Evolutionary conservation across 129 eudicot species (phyloP).

Genomic region (Chrysanthemum seticuspe): DNA sequence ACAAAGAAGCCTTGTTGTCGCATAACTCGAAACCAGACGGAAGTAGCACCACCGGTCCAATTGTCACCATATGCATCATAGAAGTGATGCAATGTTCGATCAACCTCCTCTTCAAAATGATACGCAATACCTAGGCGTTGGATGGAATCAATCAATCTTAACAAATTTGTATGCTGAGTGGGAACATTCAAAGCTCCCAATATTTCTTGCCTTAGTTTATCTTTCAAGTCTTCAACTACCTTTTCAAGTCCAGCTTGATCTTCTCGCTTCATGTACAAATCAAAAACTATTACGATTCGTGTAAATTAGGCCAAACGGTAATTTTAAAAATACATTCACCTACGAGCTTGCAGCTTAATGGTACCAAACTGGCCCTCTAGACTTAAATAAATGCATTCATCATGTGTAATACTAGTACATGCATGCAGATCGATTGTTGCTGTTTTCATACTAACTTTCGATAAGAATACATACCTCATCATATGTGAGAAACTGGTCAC

Average conservation of each 20-base stretch:
- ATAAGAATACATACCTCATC: no score
- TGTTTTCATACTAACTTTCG: no score
- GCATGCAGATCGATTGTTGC: no score
- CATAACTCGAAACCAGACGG: neutral
- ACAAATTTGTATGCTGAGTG: neutral
- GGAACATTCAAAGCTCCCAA: neutral
- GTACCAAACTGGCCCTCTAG: no score
- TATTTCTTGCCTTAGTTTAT: neutral
- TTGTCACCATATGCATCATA: neutral
- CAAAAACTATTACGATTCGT: neutral
- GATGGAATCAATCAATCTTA: no score
- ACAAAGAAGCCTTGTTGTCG: neutral
- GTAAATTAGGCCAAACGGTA: neutral
- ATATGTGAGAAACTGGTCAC: no score
- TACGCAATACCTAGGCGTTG: no score
- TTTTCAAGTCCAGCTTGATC: neutral
- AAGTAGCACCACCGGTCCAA: neutral
- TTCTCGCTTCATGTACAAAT: neutral
- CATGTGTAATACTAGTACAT: no score
- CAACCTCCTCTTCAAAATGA: neutral
- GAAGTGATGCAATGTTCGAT: neutral
- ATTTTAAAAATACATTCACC: no score
- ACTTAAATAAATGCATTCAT: no score
- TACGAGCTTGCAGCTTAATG: no score
- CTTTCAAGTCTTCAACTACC: neutral